Base-by-base conservation (phyloP, 176 grass and related monocot species). In the Chloris gayana region DNA sequence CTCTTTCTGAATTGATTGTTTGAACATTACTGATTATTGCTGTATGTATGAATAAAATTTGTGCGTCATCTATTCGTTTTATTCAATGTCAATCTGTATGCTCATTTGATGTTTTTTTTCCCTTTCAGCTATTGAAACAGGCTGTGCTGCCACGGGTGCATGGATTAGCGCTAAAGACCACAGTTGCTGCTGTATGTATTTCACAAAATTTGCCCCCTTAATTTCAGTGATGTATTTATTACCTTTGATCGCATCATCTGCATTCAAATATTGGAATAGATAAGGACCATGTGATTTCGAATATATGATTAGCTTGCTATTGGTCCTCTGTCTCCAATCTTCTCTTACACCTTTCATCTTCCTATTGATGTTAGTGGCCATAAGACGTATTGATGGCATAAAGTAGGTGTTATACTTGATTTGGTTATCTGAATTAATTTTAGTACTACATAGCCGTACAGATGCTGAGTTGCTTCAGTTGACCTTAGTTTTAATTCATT, bases 131-230 rank as follows among this genome's bases (percentile, higher is more conserved):
- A 85, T 75, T 99, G 82, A 93, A 91, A 82, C 96, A 99, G 69
- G 85, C 90, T 54, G 88, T 99, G 42, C 81, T 99, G 61, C 92
- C 97, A 80, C 93, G 97, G 76, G 93, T 93, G 54, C 96, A 99
- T 89, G 93, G 88, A 60, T 88, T 99, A 90, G 88, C 97, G 85
- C 77, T 99, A 72, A 99, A 93, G 74, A 99, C 93, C 42, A 99
- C 97, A 69, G 87, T 95, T 88, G 97, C 97, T 32, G 93, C 88
- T 79, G 97, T 99, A 96, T 86, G 92, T 59, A 21, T 65, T 80
- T 7, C 56, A 67, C 82, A 64, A 38, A 25, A 31, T 41, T 72
- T 66, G 14, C 39, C 68, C 26, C 41, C 58, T 32, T 54, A 69
- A 31, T 17, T 50, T 50, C 15, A 18, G 4, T 17, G 47, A 50